Conservation (phyloP, 352 stramenopile genomes). For the Pythium apleroticum region DNA sequence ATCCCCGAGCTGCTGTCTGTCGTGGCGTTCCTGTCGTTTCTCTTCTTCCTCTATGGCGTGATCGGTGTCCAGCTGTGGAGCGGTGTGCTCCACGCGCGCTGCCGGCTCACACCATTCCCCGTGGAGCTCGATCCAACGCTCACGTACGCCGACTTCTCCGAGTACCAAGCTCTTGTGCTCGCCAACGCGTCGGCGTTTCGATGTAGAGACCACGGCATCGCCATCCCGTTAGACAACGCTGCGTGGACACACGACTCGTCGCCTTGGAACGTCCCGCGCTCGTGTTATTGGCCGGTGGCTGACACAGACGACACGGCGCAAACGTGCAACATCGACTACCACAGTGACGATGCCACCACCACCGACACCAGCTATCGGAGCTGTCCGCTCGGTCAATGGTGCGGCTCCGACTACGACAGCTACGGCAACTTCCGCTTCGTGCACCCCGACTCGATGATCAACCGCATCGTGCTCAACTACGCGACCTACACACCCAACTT, state of each 20-base stretch:
- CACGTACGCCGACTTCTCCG: slow-evolving; percentile 30
- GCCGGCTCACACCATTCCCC: slow-evolving; percentile 65
- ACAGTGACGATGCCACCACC: not conserved
- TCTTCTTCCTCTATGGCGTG: slow-evolving; percentile 71
- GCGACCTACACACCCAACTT: slow-evolving; percentile 68
- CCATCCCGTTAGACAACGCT: slow-evolving; percentile 31
- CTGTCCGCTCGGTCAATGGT: slow-evolving; percentile 40
- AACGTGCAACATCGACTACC: slow-evolving; percentile 53
- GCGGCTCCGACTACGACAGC: slow-evolving; percentile 62
- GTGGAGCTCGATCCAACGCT: slow-evolving; percentile 45
- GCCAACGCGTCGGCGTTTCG: slow-evolving; percentile 36
- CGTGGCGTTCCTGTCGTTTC: slow-evolving; percentile 45
- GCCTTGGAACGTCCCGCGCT: slow-evolving; percentile 49
- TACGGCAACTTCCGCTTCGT: slow-evolving; percentile 69
- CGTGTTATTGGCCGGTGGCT: slow-evolving; percentile 91
- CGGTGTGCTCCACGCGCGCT: slow-evolving; percentile 61
- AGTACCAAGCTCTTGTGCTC: slow-evolving; percentile 36
- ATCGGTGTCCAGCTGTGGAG: slow-evolving; percentile 82
- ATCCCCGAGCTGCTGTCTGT: slow-evolving; percentile 54
- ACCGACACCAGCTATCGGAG: slow-evolving; percentile 22
- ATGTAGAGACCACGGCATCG: slow-evolving; percentile 36
- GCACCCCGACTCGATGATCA: slow-evolving; percentile 38
- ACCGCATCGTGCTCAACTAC: slow-evolving; percentile 34
- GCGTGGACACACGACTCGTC: slow-evolving; percentile 50
- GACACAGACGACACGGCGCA: slow-evolving; percentile 46